Percentiles rank a stretch among this genome's conserved stretches.
These are phyloP conservation scores for Theileria sp. DNA, from an alignment of 169 alveolate species.

Conservation along the genomic window DNA sequence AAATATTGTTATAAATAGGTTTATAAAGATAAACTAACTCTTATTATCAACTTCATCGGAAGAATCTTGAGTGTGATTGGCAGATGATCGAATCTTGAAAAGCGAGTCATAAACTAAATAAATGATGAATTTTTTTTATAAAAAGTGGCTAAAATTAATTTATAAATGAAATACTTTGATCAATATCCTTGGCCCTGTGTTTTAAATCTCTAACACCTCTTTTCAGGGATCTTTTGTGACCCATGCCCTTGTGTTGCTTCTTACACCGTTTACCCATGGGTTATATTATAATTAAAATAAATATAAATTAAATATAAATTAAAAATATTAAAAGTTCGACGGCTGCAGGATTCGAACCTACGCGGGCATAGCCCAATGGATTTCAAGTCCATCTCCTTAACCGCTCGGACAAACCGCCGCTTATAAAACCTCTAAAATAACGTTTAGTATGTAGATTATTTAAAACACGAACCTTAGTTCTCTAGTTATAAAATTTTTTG, in stretches of 20 bases:
- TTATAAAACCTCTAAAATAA: slow-evolving; percentile 13
- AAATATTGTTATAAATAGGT: background rate
- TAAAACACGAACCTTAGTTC: background rate
- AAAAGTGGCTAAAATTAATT: background rate
- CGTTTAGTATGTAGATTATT: background rate
- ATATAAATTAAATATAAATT: background rate
- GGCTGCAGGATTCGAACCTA: slow-evolving; percentile 97
- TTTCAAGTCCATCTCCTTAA: slow-evolving; percentile 95
- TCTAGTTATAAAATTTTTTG: background rate
- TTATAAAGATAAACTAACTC: slow-evolving; percentile 25
- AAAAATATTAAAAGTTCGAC: slow-evolving; percentile 74
- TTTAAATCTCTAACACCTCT: slow-evolving; percentile 66
- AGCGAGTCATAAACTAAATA: slow-evolving; percentile 55
- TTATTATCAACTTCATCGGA: background rate
- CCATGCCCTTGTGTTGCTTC: slow-evolving; percentile 62
- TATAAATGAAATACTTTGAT: slow-evolving; percentile 31
- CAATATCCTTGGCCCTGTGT: slow-evolving; percentile 59
- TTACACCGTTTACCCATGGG: slow-evolving; percentile 48
- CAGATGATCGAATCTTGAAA: slow-evolving; percentile 23
- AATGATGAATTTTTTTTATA: background rate
- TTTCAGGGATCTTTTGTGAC: slow-evolving; percentile 58
- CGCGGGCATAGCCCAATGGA: slow-evolving; percentile 97
- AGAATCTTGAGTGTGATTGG: background rate
- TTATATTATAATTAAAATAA: slow-evolving; percentile 2
- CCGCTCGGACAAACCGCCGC: slow-evolving; percentile 91